These are phyloP conservation scores for Pleurotus tuber-regium DNA, from an alignment of 768 basidiomycete species.

Conservation along the genomic window DNA sequence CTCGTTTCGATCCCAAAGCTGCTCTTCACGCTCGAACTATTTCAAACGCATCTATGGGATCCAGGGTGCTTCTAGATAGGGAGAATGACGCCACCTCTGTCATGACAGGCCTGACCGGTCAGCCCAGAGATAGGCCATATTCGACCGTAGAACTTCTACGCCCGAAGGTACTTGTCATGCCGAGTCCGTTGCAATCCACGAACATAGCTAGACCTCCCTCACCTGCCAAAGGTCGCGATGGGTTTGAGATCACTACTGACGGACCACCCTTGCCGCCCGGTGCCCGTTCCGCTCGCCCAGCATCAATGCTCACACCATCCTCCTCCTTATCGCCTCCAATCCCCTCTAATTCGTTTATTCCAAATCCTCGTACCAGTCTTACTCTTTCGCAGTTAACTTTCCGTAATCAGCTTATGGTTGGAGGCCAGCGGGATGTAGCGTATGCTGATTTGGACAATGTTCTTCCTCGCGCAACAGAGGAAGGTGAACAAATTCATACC, in stretches of 20 bases:
- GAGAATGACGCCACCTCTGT: constrained; percentile 51
- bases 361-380: constrained; percentile 72
- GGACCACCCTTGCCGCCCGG: constrained; percentile 78
- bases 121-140: constrained; percentile 52
- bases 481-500: constrained; percentile 74
- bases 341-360: constrained; percentile 69
- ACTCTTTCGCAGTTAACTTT: constrained; percentile 83
- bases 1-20: constrained; percentile 80
- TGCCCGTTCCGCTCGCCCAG: constrained; percentile 54
- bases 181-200: constrained; percentile 71
- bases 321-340: constrained; percentile 25
- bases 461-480: constrained; percentile 71
- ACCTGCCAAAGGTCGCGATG: constrained; percentile 40
- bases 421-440: constrained; percentile 60
- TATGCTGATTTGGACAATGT: constrained; percentile 57
- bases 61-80: constrained; percentile 56
- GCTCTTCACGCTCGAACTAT: constrained; percentile 53
- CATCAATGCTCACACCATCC: constrained; percentile 37
- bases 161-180: constrained; percentile 94
- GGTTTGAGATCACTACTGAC: constrained; percentile 64
- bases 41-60: constrained; percentile 67
- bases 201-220: constrained; percentile 32
- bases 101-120: constrained; percentile 34
- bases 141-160: constrained; percentile 80
- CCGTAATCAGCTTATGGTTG: constrained; percentile 73